Base-by-base conservation (phyloP, 2,329 filamentous ascomycete species). In the Plenodomus lindquistii region DNA sequence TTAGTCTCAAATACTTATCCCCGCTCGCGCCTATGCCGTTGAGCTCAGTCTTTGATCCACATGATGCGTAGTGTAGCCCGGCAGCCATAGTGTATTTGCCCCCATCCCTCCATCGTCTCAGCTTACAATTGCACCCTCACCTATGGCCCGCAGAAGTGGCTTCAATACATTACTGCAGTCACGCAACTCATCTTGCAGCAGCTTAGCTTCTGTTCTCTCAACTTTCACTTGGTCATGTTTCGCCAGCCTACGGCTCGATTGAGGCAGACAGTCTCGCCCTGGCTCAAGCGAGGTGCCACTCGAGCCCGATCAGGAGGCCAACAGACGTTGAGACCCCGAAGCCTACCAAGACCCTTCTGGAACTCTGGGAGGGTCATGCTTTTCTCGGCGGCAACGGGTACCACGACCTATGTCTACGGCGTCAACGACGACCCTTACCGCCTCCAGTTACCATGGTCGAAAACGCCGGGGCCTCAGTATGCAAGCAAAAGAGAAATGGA, bases 341-440 rank as follows among this genome's bases (percentile, higher is more conserved):
- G 37, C 27, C 40, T 54, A 15, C 65, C 60, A 31, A 65, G 57
- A 31, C 59, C 68, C 1, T 78, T 78, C 50, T 79, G 76, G 80
- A 78, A 74, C 2, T 77, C 77, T 2, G 67, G 73, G 16, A 73
- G 76, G 37, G 78, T 77, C 4, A 50, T 81, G 2, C 65, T 81
- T 15, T 67, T 80, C 39, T 75, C 79, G 40, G 74, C 75, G 21
- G 75, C 81, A 40, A 78, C 79, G 16, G 78, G 77, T 21, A 75
- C 77, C 10, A 61, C 79, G n/a, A 77, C 81, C 3, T 84, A 83
- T 55, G 66, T 74, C 13, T 75, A 76, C 46, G 80, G 81, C 18
- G 69, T 72, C 46, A 75, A 72, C 44, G 74, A 75, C 54, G 69
- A 72, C n/a, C 52, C 60, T 10, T 55, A 63, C 9, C 57, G 62